These are phyloP conservation scores for Moniliella sp. DNA, from an alignment of 1,284 basidiomycete genomes.

Conservation along the genomic window DNA sequence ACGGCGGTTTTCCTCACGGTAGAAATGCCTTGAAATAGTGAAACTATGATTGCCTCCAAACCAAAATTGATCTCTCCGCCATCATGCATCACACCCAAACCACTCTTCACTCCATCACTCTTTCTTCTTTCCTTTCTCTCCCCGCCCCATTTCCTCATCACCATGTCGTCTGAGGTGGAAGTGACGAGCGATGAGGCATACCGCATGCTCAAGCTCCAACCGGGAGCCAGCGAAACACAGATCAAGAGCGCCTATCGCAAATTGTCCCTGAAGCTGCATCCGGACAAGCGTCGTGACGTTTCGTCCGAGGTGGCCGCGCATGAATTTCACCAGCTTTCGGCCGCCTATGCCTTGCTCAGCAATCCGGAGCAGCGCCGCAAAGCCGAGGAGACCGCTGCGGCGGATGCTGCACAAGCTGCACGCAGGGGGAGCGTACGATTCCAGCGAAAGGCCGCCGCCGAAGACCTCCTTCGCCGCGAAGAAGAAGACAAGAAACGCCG, in stretches of 20 bases:
- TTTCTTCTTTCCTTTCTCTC: too few species aligned
- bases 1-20: too few species aligned
- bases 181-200: background rate
- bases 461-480: background rate
- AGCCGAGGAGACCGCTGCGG: background rate
- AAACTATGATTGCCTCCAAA: too few species aligned
- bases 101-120: too few species aligned
- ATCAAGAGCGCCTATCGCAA: background rate
- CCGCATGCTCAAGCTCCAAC: background rate
- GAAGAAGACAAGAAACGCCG: background rate
- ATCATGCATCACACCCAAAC: too few species aligned
- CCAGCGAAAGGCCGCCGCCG: background rate
- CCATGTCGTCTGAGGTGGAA: too few species aligned
- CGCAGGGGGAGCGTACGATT: background rate
- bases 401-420: background rate
- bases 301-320: background rate
- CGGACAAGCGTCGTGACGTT: background rate
- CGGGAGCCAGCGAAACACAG: background rate
- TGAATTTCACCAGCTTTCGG: background rate
- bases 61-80: too few species aligned
- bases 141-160: too few species aligned
- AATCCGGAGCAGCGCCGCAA: background rate
- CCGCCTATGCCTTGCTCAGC: background rate
- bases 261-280: background rate
- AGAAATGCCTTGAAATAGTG: too few species aligned